These are phyloP conservation scores for Epichloe sylvatica DNA, from an alignment of 2,329 filamentous ascomycete species.

Conservation along the genomic window DNA sequence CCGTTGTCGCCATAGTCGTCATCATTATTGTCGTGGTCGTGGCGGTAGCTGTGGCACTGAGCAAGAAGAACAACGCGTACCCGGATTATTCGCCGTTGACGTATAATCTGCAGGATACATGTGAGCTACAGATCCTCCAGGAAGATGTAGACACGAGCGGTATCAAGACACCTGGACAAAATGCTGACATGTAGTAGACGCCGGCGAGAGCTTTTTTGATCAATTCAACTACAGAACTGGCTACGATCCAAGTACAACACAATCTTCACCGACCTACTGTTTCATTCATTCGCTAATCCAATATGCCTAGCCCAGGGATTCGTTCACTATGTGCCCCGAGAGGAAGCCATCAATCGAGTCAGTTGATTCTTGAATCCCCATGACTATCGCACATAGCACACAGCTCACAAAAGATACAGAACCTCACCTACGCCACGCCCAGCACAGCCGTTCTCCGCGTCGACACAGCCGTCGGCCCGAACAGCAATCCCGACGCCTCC, in stretches of 20 bases:
- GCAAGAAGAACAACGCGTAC: slow-evolving; percentile 26
- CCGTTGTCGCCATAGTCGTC: slow-evolving; percentile 21
- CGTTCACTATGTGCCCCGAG: slow-evolving; percentile 38
- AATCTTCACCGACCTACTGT: not conserved
- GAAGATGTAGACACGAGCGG: not conserved
- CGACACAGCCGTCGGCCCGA: slow-evolving; percentile 41
- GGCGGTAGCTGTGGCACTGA: slow-evolving; percentile 28
- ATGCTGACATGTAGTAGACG: slow-evolving; percentile 21
- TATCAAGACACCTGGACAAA: not conserved
- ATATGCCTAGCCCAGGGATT: slow-evolving; percentile 27
- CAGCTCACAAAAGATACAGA: slow-evolving; percentile 23
- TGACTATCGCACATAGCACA: not conserved
- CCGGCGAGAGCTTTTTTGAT: slow-evolving; percentile 39
- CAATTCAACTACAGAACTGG: slow-evolving; percentile 39
- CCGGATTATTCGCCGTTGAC: slow-evolving; percentile 33
- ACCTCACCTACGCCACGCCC: slow-evolving; percentile 46
- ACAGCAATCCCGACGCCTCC: slow-evolving; percentile 33
- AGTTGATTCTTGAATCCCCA: slow-evolving; percentile 7
- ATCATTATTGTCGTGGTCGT: slow-evolving; percentile 36
- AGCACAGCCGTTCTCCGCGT: slow-evolving; percentile 43
- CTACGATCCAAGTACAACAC: slow-evolving; percentile 31
- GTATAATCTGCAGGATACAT: slow-evolving; percentile 35
- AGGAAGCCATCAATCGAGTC: slow-evolving; percentile 29
- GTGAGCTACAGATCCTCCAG: slow-evolving; percentile 19
- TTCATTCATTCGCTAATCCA: not conserved